Conservation (phyloP, 768 basidiomycete species). For the Dendrothele bispora region DNA sequence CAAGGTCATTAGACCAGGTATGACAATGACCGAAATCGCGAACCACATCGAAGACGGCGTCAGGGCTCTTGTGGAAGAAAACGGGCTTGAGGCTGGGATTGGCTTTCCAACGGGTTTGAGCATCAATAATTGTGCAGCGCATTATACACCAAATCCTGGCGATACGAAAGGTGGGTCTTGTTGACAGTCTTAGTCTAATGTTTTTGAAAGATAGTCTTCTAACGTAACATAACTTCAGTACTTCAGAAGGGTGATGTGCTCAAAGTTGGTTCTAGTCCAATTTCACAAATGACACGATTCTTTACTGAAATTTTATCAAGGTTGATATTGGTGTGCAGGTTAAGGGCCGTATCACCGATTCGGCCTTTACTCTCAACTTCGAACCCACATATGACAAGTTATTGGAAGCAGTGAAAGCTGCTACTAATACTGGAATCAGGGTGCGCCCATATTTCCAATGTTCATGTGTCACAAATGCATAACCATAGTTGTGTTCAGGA, state of each 20-base stretch:
- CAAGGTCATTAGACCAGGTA: constrained; percentile 84
- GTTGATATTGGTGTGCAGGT: constrained; percentile 98
- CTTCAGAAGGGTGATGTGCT: constrained; percentile 84
- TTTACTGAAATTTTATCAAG: too few species aligned
- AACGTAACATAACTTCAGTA: constrained; percentile 52
- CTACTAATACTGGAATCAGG: constrained; percentile 88
- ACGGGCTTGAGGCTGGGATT: constrained; percentile 79
- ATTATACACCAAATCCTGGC: constrained; percentile 93
- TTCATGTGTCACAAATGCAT: not conserved
- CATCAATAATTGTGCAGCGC: constrained; percentile 96
- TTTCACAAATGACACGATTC: too few species aligned
- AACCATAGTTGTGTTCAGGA: constrained; percentile 51
- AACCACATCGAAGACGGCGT: constrained; percentile 91
- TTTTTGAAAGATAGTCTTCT: constrained; percentile 1
- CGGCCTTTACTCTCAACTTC: constrained; percentile 90
- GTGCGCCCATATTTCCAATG: constrained; percentile 36
- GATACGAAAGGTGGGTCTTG: constrained; percentile 75
- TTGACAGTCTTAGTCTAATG: constrained; percentile 4
- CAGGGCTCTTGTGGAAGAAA: constrained; percentile 87
- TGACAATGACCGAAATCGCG: constrained; percentile 92
- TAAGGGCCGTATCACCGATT: constrained; percentile 89
- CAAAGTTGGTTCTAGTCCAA: too few species aligned
- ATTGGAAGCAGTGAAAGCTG: constrained; percentile 88
- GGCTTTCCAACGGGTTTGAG: constrained; percentile 97
- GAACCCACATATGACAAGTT: constrained; percentile 89